Evolutionary conservation across 345 rosid species (phyloP).

Genomic region (Kernera saxatilis): DNA sequence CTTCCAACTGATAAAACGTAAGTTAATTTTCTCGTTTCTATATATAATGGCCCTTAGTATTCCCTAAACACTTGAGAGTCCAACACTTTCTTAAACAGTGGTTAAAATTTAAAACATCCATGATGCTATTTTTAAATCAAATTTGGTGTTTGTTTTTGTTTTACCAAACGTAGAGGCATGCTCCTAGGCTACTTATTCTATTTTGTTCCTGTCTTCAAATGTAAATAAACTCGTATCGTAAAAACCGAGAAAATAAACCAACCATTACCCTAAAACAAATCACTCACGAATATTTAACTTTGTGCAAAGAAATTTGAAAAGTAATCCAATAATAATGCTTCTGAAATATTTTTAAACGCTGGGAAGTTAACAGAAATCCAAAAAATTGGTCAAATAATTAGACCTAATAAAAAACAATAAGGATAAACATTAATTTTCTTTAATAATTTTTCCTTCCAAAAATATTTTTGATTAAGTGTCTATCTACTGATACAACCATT

Average conservation of each 20-base stretch:
- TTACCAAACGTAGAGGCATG: conserved; percentile 12
- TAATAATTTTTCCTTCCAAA: not conserved
- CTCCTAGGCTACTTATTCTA: not conserved
- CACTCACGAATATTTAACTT: not conserved
- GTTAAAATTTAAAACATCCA: too few relatives aligned
- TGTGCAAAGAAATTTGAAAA: not conserved
- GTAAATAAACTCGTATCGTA: not conserved
- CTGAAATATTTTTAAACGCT: not conserved
- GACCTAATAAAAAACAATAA: not conserved
- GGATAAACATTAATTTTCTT: not conserved
- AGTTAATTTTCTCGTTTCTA: too few relatives aligned
- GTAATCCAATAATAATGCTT: not conserved
- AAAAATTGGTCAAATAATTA: not conserved
- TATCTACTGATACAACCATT: not conserved
- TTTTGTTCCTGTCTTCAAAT: not conserved
- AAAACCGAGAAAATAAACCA: not conserved
- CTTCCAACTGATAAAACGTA: too few relatives aligned
- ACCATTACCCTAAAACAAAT: not conserved
- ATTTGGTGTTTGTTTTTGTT: not conserved
- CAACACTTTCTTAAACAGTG: too few relatives aligned
- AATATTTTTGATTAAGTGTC: not conserved
- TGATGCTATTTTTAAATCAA: not conserved
- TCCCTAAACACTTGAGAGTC: too few relatives aligned
- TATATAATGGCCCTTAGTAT: too few relatives aligned
- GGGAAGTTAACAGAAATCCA: not conserved